Evolutionary conservation across 768 basidiomycete species (phyloP).

Genomic region (Macrolepiota dolichaula): DNA sequence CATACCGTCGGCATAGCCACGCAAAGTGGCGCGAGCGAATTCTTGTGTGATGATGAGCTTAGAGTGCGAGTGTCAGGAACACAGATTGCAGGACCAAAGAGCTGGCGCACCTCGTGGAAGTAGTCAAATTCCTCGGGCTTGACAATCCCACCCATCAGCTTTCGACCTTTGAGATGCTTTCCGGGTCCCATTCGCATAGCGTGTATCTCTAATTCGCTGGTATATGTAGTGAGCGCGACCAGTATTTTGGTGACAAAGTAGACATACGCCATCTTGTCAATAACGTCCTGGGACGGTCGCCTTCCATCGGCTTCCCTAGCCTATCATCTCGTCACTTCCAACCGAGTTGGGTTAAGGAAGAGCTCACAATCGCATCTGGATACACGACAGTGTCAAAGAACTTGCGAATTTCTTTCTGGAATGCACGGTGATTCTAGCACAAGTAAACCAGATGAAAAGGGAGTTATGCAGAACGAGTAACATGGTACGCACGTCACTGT

Average conservation of each 20-base stretch:
- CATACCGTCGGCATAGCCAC: conserved; percentile 83
- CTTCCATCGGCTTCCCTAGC: conserved; percentile 84
- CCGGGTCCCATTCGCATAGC: conserved; percentile 96
- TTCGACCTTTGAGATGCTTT: conserved; percentile 82
- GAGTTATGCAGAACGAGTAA: conserved; percentile 26
- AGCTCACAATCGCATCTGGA: conserved; percentile 35
- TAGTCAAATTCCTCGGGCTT: conserved; percentile 87
- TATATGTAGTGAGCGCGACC: conserved; percentile 17
- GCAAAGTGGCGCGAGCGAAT: conserved; percentile 59
- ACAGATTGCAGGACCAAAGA: neutral
- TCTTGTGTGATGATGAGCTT: conserved; percentile 87
- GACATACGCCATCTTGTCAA: conserved; percentile 85
- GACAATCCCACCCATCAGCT: conserved; percentile 78
- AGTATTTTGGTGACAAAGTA: conserved; percentile 51
- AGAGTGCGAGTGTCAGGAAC: neutral
- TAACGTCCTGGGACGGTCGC: conserved; percentile 70
- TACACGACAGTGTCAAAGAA: conserved; percentile 70
- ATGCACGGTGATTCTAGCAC: conserved; percentile 48
- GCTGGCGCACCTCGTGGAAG: conserved; percentile 67
- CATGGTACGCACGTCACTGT: conserved; percentile 51
- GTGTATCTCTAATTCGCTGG: conserved; percentile 65
- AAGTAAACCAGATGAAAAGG: conserved; percentile 16
- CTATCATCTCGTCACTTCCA: conserved; percentile 1
- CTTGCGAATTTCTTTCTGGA: conserved; percentile 61
- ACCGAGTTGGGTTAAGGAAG: neutral